Evolutionary conservation across 257 asterid species (phyloP).

Genomic region (Solanum chaucha): DNA sequence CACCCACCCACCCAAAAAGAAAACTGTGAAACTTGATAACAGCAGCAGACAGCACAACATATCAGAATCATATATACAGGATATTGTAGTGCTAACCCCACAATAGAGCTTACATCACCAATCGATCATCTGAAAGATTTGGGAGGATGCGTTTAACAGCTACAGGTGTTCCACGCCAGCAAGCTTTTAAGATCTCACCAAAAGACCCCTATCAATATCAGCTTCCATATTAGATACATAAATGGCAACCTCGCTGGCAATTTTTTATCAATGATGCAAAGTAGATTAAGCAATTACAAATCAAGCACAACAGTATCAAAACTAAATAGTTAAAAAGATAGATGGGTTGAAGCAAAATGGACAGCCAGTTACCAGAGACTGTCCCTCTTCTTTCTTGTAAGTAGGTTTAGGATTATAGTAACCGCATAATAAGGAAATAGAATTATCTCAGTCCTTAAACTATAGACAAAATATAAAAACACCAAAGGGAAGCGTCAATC

Average conservation of each 20-base stretch:
- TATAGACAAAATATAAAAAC: neutral
- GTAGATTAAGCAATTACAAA: neutral
- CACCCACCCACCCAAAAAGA: neutral
- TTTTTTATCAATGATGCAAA: neutral
- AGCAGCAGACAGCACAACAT: neutral
- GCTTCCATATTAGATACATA: conserved; percentile 2
- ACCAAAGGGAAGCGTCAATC: neutral
- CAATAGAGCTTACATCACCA: conserved; percentile 64
- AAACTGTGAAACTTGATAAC: neutral
- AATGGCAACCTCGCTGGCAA: neutral
- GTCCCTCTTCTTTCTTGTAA: neutral
- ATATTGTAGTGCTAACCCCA: neutral
- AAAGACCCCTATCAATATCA: conserved; percentile 79
- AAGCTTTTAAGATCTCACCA: conserved; percentile 92
- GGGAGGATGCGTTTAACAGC: conserved; percentile 99
- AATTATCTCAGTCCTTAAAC: neutral
- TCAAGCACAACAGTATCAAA: neutral
- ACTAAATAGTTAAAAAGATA: neutral
- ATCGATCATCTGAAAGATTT: conserved; percentile 87
- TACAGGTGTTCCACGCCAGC: too few species aligned
- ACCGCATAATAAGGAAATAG: neutral
- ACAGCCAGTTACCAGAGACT: neutral
- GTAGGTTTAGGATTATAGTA: neutral
- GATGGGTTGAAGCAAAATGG: neutral
- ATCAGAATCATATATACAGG: neutral